phyloP scores from a whole-genome alignment of 768 basidiomycete genomes.

The Suillus brevipes region DNA sequence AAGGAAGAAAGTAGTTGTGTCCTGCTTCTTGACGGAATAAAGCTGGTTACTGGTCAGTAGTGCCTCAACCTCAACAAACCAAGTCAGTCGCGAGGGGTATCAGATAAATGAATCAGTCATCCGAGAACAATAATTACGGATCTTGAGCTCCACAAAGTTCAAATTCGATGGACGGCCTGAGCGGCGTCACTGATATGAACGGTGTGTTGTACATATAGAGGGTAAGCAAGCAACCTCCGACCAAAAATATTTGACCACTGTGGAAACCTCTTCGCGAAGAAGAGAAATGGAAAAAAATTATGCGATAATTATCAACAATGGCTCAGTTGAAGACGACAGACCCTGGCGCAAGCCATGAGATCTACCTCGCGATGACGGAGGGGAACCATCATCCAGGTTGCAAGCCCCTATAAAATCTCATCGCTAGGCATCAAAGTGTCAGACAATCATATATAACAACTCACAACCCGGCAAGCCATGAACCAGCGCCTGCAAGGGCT shows the following conservation, averaged over 20 bases:
- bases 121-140: background rate
- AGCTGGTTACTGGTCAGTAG: background rate
- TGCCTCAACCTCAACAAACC: background rate
- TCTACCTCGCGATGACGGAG: constrained; percentile 4
- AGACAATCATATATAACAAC: background rate
- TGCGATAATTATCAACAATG: constrained; percentile 20
- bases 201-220: background rate
- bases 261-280: constrained; percentile 34
- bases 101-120: background rate
- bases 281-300: constrained; percentile 35
- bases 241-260: background rate
- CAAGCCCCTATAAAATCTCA: background rate
- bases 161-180: background rate
- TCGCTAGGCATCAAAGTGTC: background rate
- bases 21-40: background rate
- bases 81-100: background rate
- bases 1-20: too few species aligned
- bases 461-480: background rate
- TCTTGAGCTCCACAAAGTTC: too few species aligned
- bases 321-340: constrained; percentile 1
- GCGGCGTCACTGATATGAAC: background rate
- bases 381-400: background rate
- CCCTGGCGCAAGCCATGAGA: background rate
- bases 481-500: background rate
- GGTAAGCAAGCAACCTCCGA: background rate